Percentiles rank a stretch among this genome's conserved stretches.
Conservation (phyloP, 306 rosid genomes). For the Medicago ruthenica region DNA sequence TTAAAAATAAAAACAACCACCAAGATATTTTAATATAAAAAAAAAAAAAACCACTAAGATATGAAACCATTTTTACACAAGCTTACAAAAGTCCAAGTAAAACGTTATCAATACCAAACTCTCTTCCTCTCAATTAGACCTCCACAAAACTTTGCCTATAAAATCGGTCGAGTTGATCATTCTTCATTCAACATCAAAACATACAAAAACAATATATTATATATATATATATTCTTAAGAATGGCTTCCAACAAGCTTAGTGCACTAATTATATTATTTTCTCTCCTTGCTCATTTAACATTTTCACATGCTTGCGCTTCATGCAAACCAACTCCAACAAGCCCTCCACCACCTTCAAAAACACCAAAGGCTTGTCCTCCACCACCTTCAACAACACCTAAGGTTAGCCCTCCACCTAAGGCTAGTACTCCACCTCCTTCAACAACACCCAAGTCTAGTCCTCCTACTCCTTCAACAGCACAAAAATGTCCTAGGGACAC, state of each 20-base stretch:
- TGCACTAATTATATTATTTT: slow-evolving; percentile 55
- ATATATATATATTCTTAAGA: too few relatives aligned
- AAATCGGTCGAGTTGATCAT: slow-evolving; percentile 18
- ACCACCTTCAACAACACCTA: neutral
- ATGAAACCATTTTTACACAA: slow-evolving; percentile 31
- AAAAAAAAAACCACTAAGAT: neutral
- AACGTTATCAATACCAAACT: slow-evolving; percentile 44
- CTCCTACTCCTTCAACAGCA: neutral
- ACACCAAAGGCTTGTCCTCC: neutral
- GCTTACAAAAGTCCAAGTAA: slow-evolving; percentile 57
- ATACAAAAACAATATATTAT: neutral
- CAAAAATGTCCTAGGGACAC: slow-evolving; percentile 64
- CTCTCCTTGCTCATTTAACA: slow-evolving; percentile 50
- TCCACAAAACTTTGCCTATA: slow-evolving; percentile 52
- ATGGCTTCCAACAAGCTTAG: slow-evolving; percentile 62
- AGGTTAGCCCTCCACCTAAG: neutral
- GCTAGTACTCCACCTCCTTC: neutral
- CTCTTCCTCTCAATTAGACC: slow-evolving; percentile 52
- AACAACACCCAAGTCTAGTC: neutral
- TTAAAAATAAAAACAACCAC: neutral
- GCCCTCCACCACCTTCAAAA: neutral
- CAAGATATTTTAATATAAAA: neutral
- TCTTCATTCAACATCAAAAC: slow-evolving; percentile 13
- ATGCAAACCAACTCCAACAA: slow-evolving; percentile 47
- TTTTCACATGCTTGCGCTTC: slow-evolving; percentile 49